Evolutionary conservation across 139 green algal genomes (phyloP).

Genomic region (Nannochloris sp.): DNA sequence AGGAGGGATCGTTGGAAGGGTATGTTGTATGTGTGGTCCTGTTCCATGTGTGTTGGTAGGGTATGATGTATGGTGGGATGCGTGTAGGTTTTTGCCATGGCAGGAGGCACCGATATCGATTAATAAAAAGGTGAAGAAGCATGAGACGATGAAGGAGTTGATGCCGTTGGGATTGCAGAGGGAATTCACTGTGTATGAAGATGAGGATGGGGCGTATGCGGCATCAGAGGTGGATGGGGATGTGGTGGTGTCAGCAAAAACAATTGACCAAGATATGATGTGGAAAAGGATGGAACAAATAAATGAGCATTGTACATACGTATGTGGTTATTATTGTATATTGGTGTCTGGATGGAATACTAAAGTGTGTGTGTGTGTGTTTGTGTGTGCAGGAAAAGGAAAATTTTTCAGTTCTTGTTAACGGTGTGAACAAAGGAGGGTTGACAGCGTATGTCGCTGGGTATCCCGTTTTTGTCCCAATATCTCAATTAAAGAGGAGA

Average conservation of each 20-base stretch:
- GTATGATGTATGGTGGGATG: too few species aligned
- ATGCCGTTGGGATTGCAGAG: not conserved
- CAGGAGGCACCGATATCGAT: not conserved
- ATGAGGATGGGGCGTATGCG: not conserved
- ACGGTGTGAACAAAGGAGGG: constrained; percentile 32
- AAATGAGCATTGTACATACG: constrained; percentile 21
- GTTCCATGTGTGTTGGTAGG: too few species aligned
- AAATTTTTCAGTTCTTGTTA: constrained; percentile 14
- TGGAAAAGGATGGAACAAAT: constrained; percentile 40
- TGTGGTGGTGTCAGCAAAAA: constrained; percentile 33
- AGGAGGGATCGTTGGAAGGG: too few species aligned
- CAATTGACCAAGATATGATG: constrained; percentile 27
- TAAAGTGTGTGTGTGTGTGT: not conserved
- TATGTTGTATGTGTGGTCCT: too few species aligned
- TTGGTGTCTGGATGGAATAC: not conserved
- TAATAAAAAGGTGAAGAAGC: constrained; percentile 4
- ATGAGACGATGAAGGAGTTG: constrained; percentile 2
- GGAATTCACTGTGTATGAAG: not conserved
- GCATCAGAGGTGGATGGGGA: constrained; percentile 1
- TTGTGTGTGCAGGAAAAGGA: constrained; percentile 30
- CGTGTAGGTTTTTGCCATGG: not conserved
- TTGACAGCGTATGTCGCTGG: constrained; percentile 23
- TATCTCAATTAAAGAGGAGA: constrained; percentile 26
- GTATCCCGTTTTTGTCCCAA: constrained; percentile 35
- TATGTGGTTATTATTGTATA: not conserved